These are phyloP conservation scores for Pythium sukuiense DNA, from an alignment of 352 stramenopile species.

Conservation along the genomic window DNA sequence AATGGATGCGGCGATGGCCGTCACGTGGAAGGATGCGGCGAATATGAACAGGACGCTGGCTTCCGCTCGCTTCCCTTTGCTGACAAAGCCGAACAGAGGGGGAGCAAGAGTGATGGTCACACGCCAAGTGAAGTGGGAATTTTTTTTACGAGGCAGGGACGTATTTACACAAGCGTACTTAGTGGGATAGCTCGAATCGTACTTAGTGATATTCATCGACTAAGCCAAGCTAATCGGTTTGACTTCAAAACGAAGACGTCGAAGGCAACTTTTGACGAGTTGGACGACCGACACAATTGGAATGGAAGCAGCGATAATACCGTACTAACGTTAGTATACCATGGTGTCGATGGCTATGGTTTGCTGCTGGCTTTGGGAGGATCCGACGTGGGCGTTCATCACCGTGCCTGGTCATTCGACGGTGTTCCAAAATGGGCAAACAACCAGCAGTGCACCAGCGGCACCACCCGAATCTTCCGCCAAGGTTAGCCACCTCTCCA, in stretches of 20 bases:
- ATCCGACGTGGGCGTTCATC: not conserved
- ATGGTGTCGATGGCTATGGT: not conserved
- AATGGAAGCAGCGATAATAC: no score
- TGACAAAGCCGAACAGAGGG: constrained; percentile 4
- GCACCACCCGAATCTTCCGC: constrained; percentile 24
- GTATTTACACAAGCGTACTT: not conserved
- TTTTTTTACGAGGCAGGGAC: constrained; percentile 9
- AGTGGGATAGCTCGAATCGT: not conserved
- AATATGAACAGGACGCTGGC: not conserved
- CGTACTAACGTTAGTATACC: no score
- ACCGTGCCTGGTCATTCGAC: not conserved
- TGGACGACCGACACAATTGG: no score
- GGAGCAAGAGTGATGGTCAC: constrained; percentile 18
- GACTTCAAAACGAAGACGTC: no score
- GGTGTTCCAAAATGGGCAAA: constrained; percentile 10
- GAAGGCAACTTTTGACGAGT: no score
- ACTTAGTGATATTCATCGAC: not conserved
- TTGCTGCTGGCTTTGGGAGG: not conserved
- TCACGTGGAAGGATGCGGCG: not conserved
- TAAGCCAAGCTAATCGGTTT: not conserved
- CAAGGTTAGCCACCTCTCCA: constrained; percentile 1
- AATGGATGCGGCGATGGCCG: not conserved
- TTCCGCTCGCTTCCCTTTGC: not conserved
- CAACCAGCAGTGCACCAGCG: not conserved
- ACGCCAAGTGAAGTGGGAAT: not conserved